These are phyloP conservation scores for Acer campestre DNA, from an alignment of 345 rosid genomes.

Conservation along the genomic window DNA sequence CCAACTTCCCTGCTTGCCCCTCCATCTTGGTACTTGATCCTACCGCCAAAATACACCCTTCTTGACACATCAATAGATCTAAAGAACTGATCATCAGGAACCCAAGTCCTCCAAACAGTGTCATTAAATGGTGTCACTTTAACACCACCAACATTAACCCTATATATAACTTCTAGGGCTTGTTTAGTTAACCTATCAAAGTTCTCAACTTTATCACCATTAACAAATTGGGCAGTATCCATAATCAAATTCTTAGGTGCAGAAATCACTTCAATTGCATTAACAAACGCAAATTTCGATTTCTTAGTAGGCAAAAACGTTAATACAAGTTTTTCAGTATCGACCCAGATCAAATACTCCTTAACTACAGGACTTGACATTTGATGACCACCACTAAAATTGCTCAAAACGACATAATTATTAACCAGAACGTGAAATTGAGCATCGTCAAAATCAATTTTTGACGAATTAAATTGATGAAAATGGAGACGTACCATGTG, in stretches of 20 bases:
- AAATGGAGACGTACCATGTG: constrained; percentile 85
- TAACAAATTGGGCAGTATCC: constrained; percentile 51
- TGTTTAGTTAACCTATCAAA: constrained; percentile 56
- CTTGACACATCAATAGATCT: constrained; percentile 46
- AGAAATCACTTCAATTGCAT: constrained; percentile 86
- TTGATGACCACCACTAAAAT: constrained; percentile 48
- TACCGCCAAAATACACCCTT: constrained; percentile 50
- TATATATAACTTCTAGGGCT: constrained; percentile 56
- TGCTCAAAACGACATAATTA: constrained; percentile 65
- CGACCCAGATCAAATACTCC: constrained; percentile 65
- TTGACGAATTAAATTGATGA: constrained; percentile 47
- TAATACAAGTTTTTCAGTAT: constrained; percentile 50
- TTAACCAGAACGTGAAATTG: constrained; percentile 77
- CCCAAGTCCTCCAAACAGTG: constrained; percentile 88
- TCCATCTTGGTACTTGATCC: constrained; percentile 62
- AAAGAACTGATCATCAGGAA: constrained; percentile 73
- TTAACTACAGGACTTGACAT: constrained; percentile 40
- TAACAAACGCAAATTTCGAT: constrained; percentile 66
- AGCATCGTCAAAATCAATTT: constrained; percentile 38
- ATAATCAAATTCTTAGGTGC: constrained; percentile 81
- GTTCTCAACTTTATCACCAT: constrained; percentile 38
- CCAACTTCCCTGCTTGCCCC: constrained; percentile 77
- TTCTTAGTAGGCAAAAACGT: constrained; percentile 53
- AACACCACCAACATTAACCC: constrained; percentile 83
- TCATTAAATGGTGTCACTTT: constrained; percentile 91